Base-by-base conservation (phyloP, 139 green algal genomes). In the Coelastrella sp. region DNA sequence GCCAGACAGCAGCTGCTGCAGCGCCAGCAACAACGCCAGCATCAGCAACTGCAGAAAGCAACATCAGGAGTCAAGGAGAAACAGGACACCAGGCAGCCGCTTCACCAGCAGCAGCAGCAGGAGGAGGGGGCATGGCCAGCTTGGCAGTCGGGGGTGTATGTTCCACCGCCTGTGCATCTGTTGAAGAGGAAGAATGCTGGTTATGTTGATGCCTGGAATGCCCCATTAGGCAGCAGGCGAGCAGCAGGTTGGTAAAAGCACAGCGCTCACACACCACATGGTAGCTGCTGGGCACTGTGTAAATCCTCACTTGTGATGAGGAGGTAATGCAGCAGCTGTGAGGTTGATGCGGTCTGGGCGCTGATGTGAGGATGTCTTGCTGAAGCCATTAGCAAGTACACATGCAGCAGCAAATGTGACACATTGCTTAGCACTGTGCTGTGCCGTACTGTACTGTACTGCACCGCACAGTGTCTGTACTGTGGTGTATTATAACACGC, bases 131-230 rank as follows among this genome's bases (percentile, higher is more conserved):
- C 35, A 15, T 8, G 65, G 14, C 82, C 63, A 19, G 82, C 24
- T 5, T 87, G 82, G 82, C 82, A 87, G 61, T 87, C 82, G 17
- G 82, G 78, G 24, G n/a, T 74, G 15, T 87, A 78, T 75, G 63
- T 87, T 17, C 63, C 82, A 5, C 60, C 82, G 8, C 82, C 82
- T 65, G 25, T 17, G 9, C 61, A 57, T 22, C 68, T 88, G 66
- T 68, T 88, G 49, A 72, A 73, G 27, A 59, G 61, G 8, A 87
- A 87, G 22, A 57, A 74, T 27, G 56, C 60, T 74, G 82, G 82
- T 9, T 68, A 63, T 17, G 82, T 49, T 24, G 84, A 88, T 24
- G 84, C 49, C 4, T 81, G 68, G 84, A 17, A 78, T 35, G 49
- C 8, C 14, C 35, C 10, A 83, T 11, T 49, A 83, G 12, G 15